These are phyloP conservation scores for Elsinoe necatrix DNA, from an alignment of 2,329 filamentous ascomycete genomes.

Conservation along the genomic window DNA sequence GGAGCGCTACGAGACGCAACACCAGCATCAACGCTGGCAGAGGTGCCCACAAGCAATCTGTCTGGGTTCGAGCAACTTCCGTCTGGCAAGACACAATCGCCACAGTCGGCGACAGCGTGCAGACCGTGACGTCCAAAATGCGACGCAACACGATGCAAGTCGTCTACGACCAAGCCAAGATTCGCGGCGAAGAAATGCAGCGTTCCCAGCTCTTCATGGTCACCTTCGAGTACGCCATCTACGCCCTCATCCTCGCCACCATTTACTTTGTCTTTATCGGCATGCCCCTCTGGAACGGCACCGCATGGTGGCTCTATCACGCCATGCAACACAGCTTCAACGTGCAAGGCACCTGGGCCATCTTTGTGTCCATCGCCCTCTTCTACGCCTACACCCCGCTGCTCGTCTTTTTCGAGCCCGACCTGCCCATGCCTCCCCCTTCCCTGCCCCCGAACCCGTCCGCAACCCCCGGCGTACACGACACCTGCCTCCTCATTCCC, in stretches of 20 bases:
- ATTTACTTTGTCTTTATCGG: conserved; percentile 42
- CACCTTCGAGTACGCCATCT: conserved; percentile 34
- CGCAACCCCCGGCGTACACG: conserved; percentile 24
- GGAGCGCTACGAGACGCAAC: not conserved
- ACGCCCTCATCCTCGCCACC: conserved; percentile 31
- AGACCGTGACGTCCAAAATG: not conserved
- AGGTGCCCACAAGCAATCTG: not conserved
- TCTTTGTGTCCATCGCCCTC: conserved; percentile 32
- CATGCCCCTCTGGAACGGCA: conserved; percentile 39
- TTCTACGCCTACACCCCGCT: conserved; percentile 24
- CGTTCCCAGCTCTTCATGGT: conserved; percentile 29
- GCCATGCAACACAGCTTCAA: conserved; percentile 35
- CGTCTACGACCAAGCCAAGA: conserved; percentile 23
- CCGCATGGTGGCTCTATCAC: conserved; percentile 38
- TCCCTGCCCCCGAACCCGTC: conserved; percentile 15
- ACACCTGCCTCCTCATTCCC: conserved; percentile 40
- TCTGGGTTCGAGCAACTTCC: not conserved
- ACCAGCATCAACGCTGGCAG: conserved; percentile 11
- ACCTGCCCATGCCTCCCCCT: conserved; percentile 27
- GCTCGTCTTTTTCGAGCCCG: conserved; percentile 28
- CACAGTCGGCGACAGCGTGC: conserved; percentile 8
- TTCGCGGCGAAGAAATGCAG: conserved; percentile 19
- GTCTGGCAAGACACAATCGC: conserved; percentile 6
- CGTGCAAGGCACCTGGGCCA: conserved; percentile 35
- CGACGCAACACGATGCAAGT: conserved; percentile 19